These are phyloP conservation scores for Pestalotiopsis sp. DNA, from an alignment of 2,329 filamentous ascomycete genomes.

Conservation along the genomic window DNA sequence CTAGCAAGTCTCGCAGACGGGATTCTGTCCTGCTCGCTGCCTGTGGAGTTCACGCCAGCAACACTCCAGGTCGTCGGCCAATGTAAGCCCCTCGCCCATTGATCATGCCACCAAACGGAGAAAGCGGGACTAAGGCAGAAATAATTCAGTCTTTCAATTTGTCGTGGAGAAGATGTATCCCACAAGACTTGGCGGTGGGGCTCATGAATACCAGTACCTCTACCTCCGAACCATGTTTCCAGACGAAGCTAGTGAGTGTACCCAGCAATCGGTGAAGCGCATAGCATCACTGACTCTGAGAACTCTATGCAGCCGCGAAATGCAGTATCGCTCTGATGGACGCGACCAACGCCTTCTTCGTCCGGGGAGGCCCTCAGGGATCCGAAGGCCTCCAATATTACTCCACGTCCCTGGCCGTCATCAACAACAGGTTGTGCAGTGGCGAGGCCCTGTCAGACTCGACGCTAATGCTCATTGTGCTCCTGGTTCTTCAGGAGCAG, in stretches of 20 bases:
- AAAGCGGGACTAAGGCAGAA: neutral
- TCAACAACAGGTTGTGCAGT: neutral
- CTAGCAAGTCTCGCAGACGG: neutral
- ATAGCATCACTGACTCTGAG: neutral
- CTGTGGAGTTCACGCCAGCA: neutral
- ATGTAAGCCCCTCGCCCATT: neutral
- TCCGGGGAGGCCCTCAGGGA: neutral
- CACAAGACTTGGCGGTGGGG: neutral
- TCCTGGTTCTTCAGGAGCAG: conserved; percentile 5
- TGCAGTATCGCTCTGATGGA: conserved; percentile 10
- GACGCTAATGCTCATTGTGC: neutral
- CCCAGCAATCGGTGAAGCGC: neutral
- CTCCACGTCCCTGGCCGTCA: neutral
- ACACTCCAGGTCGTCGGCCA: neutral
- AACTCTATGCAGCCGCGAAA: neutral
- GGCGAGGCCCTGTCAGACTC: conserved; percentile 5
- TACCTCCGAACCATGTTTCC: conserved; percentile 3
- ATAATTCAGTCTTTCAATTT: neutral
- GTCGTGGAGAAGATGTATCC: conserved; percentile 8
- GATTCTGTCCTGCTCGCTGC: neutral
- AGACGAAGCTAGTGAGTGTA: neutral
- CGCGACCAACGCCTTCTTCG: conserved; percentile 4
- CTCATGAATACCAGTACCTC: neutral
- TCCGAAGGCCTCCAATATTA: neutral
- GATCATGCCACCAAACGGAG: neutral